Base-by-base conservation (phyloP, 371 early-diverging fungal genomes). In the Mucor plumbeus region DNA sequence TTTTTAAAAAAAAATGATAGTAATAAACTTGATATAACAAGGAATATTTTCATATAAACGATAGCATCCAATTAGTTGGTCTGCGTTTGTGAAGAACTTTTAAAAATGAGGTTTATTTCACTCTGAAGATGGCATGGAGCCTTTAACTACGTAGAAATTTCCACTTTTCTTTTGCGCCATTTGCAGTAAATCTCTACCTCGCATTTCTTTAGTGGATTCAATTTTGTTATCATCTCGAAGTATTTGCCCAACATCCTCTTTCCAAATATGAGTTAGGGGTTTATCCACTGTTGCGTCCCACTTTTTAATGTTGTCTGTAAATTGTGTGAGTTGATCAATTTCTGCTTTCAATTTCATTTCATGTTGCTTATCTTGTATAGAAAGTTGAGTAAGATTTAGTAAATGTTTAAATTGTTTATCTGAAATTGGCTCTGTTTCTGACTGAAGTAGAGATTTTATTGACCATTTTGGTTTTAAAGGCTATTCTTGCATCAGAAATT, bases 211-310 rank as follows among this genome's bases (percentile, higher is more conserved):
- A 14, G 39, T 15, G 1, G 58, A 33, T 58, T 67, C 61, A 11
- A 60, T 40, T 17, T 54, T 7, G 5, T 63, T 31, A 44, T 76
- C 76, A n/a, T 56, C 35, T 31, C 76, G 69, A 38, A 70, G 50
- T n/a, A 54, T 13, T 44, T 72, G 62, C 0, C 78, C 67, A 10
- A 36, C 44, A 21, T 69, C 63, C 36, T 71, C 63, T 21, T 75
- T 64, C 78, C 80, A 80, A 41, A 80, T 67, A 44, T 77, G 78
- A 26, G 74, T 71, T 8, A 77, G 50, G 4, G 80, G 80, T 5
- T 71, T 59, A 3, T 70, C 72, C 13, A 70, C 47, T 9, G 44
- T 59, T 31, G 64, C 57, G 7, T 71, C 74, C 10, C 60, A 55
- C 5, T 31, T 14, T 54, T 75, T 74, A 10, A 80, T 66, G 34